Evolutionary conservation across 1,284 basidiomycete genomes (phyloP), one percentile per base, ranked within the genome.

Genomic region (Trametes polyzona): DNA sequence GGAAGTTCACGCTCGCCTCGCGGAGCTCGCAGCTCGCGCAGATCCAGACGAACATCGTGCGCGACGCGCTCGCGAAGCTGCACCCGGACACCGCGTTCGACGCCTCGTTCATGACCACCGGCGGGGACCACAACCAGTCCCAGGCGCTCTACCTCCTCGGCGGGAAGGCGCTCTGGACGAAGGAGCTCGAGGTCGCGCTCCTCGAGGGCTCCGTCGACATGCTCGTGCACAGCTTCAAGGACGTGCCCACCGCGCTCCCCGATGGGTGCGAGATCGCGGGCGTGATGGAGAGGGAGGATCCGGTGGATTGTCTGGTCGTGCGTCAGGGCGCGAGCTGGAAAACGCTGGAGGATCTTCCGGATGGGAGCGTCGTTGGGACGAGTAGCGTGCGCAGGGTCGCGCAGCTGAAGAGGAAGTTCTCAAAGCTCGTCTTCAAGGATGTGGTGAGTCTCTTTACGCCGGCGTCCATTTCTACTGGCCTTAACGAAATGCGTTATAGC

Each of bases 211-310:
- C 80, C 11, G 92, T 97, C 50, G 97, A 99, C 72, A 88, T 98
- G 78, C 87, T 99, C 66, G 89, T 99, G 19, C 97, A 99, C 75
- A 89, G 85, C 53, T 79, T 95, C 66, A 99, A 99, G 74, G 97
- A 99, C 72, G 86, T 98, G 19, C 96, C 96, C 10, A 99, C 96
- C 2, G 78, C 79, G 3, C 75, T 98, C 26, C 95, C 95, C 0
- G 83, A 85, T 0, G 93, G 93, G 1, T 96, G 93, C 71, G 84
- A 90, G 69, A 83, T 99, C 46, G 94, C 86, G 8, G 95, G 92
- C 5, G 88, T 98, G 58, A 71, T 94, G 59, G 85, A 95, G 72
- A 78, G 97, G 50, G 96, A 96, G 72, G 90, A 97, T 72, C 93
- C 93, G 0, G 83, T 91, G 51, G 97, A 99, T 70, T 90, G 89